Evolutionary conservation across 192 early-diverging fungal genomes (phyloP).

Genomic region (Haplosporangium gracile): DNA sequence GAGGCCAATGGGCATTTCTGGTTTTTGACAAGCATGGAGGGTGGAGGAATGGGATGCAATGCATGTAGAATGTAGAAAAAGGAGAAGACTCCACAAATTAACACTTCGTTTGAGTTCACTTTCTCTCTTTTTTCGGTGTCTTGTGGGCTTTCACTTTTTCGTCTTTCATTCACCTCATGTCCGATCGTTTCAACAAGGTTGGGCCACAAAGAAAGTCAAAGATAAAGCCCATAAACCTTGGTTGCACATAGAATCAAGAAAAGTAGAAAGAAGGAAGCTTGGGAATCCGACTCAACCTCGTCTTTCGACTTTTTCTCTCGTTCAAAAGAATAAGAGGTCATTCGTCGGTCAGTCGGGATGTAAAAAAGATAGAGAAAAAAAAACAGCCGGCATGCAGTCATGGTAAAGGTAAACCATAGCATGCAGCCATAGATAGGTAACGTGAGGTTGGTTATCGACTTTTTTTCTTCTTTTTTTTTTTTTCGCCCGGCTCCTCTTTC

Average conservation of each 20-base stretch:
- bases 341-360: neutral
- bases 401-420: neutral
- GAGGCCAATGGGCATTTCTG: too few relatives aligned
- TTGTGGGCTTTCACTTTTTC: neutral
- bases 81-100: too few relatives aligned
- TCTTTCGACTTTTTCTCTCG: too few relatives aligned
- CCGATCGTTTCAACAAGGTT: neutral
- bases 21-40: too few relatives aligned
- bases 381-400: neutral
- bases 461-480: too few relatives aligned
- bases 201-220: neutral
- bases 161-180: neutral
- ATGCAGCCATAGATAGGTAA: slow-evolving; percentile 3
- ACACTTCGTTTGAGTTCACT: too few relatives aligned
- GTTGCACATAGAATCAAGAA: neutral
- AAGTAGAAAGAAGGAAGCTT: neutral
- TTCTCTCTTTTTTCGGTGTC: too few relatives aligned
- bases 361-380: neutral
- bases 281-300: too few relatives aligned
- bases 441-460: neutral
- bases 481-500: too few relatives aligned
- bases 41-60: too few relatives aligned
- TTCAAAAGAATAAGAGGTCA: neutral
- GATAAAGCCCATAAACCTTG: neutral
- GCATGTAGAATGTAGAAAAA: too few relatives aligned